Base-by-base conservation (phyloP, 1,284 basidiomycete genomes). In the Apiotrichum gamsii region DNA sequence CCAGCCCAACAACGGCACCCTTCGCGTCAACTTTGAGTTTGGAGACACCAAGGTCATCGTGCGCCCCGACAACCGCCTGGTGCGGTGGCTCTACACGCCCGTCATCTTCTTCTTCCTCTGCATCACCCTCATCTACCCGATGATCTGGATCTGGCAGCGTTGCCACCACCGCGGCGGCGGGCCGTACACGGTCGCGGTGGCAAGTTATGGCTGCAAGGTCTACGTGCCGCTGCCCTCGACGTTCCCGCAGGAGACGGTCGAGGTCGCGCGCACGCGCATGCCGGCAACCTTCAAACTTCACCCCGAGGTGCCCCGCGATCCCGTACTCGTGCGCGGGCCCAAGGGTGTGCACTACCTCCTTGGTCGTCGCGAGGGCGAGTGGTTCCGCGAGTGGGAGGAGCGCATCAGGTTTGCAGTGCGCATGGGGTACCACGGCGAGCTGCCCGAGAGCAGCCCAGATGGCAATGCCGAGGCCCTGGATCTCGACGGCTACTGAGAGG, bases 381-480 rank as follows among this genome's bases (percentile, higher is more conserved):
- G 85, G 85, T 84, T 86, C 67, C 77, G 77, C 61, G 75, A 75
- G 42, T 88, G 86, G 85, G 43, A 87, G 58, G 75, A 75, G 30
- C 76, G 79, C 3, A 85, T 89, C 43, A 71, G 70, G 47, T 75
- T 76, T 45, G 80, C 76, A 0, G 79, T 82, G 5, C 53, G 72
- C 15, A 72, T 58, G 59, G 49, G 56, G 36, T 66, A 52, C 52
- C 47, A 49, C 21, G 69, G 69, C 15, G 59, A 65, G 39, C 41
- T 70, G 24, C 39, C 51, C 21, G 51, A 56, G 24, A 46, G 45
- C 5, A 41, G 39, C 14, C 15, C 23, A 10, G 49, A 46, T 5
- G 21, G 25, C 11, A 29, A 46, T n/a, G 46, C 52, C 25, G 45
- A 47, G 39, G 40, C 39, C 9, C 52, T 47, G 11, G 49, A 49